Conservation (phyloP, 2,329 filamentous ascomycete species). For the Teratosphaeria destructans region DNA sequence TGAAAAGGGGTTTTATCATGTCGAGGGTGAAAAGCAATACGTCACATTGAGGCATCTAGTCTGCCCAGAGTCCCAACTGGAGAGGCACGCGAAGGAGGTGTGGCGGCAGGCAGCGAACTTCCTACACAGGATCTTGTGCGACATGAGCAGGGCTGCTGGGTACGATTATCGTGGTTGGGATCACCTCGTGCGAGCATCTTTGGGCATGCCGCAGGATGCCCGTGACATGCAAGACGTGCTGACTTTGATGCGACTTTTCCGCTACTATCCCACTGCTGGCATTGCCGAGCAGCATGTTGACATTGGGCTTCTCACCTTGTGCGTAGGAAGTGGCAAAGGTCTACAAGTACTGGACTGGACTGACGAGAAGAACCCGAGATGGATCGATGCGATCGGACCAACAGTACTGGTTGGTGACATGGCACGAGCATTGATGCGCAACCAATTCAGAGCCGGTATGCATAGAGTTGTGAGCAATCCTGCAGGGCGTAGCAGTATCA, state of each 20-base stretch:
- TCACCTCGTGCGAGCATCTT: conserved; percentile 12
- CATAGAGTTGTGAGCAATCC: conserved; percentile 19
- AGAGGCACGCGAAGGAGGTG: conserved; percentile 4
- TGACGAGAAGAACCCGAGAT: conserved; percentile 1
- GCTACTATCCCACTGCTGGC: conserved; percentile 15
- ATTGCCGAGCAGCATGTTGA: conserved; percentile 18
- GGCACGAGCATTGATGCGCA: conserved; percentile 11
- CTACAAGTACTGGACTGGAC: conserved; percentile 15
- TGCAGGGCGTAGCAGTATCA: conserved; percentile 16
- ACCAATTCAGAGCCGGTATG: conserved; percentile 12
- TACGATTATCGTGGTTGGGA: conserved; percentile 14
- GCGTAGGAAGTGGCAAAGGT: conserved; percentile 16
- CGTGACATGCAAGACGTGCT: background rate
- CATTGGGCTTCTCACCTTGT: conserved; percentile 20
- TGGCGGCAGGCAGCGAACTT: conserved; percentile 14
- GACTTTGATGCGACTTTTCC: conserved; percentile 17
- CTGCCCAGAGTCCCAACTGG: conserved; percentile 2
- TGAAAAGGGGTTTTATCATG: conserved; percentile 19
- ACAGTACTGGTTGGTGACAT: conserved; percentile 17
- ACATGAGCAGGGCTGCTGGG: conserved; percentile 14
- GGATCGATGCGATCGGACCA: conserved; percentile 11
- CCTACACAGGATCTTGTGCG: conserved; percentile 18
- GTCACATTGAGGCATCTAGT: conserved; percentile 16
- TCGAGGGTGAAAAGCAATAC: conserved; percentile 20
- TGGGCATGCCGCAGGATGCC: conserved; percentile 6